Evolutionary conservation across 2,329 filamentous ascomycete species (phyloP).

Genomic region (Teratosphaeriaceae sp.): DNA sequence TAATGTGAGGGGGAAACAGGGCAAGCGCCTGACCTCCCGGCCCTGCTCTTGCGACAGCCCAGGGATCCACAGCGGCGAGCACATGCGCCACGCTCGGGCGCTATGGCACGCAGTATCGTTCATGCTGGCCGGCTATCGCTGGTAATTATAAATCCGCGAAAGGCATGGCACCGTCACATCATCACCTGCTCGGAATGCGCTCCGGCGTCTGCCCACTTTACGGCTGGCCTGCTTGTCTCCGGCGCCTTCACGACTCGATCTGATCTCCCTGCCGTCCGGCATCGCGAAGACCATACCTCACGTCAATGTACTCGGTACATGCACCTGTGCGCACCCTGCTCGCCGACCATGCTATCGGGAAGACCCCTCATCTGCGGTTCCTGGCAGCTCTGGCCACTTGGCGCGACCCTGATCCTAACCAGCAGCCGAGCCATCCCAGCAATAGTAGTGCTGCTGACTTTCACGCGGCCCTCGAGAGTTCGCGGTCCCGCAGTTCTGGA

Average conservation of each 20-base stretch:
- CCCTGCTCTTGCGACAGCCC: slow-evolving; percentile 3
- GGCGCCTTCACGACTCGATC: too few relatives aligned
- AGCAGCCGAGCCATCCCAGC: not conserved
- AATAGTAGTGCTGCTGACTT: too few relatives aligned
- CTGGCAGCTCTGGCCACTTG: not conserved
- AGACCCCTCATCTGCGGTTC: not conserved
- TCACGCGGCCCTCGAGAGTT: too few relatives aligned
- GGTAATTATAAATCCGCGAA: not conserved
- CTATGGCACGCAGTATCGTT: slow-evolving; percentile 7
- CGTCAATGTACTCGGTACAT: not conserved
- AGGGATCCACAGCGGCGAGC: not conserved
- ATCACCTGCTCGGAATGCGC: too few relatives aligned
- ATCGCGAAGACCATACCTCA: too few relatives aligned
- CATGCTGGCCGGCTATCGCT: not conserved
- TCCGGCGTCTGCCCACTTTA: too few relatives aligned
- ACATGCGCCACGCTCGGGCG: not conserved
- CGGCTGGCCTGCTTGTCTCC: too few relatives aligned
- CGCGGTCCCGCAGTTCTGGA: too few relatives aligned
- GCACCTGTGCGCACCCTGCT: too few relatives aligned
- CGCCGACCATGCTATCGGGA: slow-evolving; percentile 1
- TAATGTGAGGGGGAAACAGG: not conserved
- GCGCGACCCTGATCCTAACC: not conserved
- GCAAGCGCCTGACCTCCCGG: not conserved
- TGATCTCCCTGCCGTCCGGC: too few relatives aligned
- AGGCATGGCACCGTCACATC: too few relatives aligned